A percentile compares a stretch with the other conserved stretches of the same genome.
Conservation (phyloP, 306 rosid species). For the Notholithocarpus densiflorus region DNA sequence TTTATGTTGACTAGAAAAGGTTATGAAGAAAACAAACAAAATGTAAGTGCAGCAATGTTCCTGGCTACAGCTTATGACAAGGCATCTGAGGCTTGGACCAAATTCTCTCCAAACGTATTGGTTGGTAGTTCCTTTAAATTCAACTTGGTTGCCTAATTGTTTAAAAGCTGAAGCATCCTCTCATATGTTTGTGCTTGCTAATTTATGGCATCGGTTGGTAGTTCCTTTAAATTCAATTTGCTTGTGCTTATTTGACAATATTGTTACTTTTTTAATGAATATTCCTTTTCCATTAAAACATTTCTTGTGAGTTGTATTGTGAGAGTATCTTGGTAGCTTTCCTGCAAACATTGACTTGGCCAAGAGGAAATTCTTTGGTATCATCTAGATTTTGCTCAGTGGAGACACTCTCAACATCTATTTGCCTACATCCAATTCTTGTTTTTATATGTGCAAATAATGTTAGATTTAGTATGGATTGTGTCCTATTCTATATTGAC, state of each 20-base stretch:
- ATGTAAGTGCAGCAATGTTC: conserved; percentile 61
- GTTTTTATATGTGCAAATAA: no score
- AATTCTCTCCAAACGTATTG: conserved; percentile 55
- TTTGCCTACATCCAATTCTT: no score
- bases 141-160: conserved; percentile 1
- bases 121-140: conserved; percentile 39
- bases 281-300: not conserved
- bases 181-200: not conserved
- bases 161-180: not conserved
- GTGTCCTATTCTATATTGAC: no score
- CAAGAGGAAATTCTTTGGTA: conserved; percentile 1
- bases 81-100: conserved; percentile 89
- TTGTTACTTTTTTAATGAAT: no score
- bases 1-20: conserved; percentile 61
- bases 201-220: conserved; percentile 1
- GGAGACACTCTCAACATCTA: not conserved
- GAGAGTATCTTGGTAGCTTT: not conserved
- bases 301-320: not conserved
- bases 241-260: not conserved
- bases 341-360: not conserved
- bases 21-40: conserved; percentile 44
- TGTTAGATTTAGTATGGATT: no score
- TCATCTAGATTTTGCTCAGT: not conserved
- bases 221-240: no score
- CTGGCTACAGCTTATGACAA: conserved; percentile 78